Conservation (phyloP, 371 early-diverging fungal species). For the Mucor mucedo region DNA sequence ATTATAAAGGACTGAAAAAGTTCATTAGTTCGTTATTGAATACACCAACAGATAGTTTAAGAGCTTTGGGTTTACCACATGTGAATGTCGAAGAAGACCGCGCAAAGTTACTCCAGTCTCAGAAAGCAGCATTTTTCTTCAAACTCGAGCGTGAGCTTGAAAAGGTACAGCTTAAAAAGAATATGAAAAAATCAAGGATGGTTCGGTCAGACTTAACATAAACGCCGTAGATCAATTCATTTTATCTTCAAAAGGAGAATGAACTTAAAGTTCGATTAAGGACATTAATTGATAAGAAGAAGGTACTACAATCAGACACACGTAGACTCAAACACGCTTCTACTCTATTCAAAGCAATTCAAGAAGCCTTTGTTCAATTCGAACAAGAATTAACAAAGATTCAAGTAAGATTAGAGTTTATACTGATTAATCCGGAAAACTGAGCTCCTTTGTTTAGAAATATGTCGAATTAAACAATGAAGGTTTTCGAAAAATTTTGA, state of each 20-base stretch:
- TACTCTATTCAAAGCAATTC: constrained; percentile 69
- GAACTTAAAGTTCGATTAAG: constrained; percentile 80
- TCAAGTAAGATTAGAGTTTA: constrained; percentile 61
- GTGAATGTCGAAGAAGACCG: constrained; percentile 60
- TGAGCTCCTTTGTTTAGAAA: constrained; percentile 56
- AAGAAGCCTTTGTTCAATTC: constrained; percentile 89
- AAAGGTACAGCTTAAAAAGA: constrained; percentile 52
- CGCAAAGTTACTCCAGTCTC: constrained; percentile 64
- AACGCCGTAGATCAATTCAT: constrained; percentile 72
- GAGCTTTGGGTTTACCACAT: constrained; percentile 37
- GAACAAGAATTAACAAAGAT: constrained; percentile 93
- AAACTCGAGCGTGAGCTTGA: constrained; percentile 84
- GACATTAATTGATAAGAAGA: constrained; percentile 82
- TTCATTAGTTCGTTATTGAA: constrained; percentile 82
- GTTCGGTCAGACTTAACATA: not conserved
- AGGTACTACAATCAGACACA: constrained; percentile 63
- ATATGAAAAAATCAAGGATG: not conserved
- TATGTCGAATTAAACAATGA: constrained; percentile 95
- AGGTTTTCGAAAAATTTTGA: constrained; percentile 95
- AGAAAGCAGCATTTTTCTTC: constrained; percentile 84
- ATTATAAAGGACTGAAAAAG: constrained; percentile 94
- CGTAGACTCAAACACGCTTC: constrained; percentile 61
- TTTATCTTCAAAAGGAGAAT: constrained; percentile 81
- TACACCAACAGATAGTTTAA: constrained; percentile 34
- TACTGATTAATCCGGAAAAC: not conserved